Evolutionary conservation across 805 yeast species (phyloP), one percentile per base, ranked within the genome.

Genomic region (Candida germanica): DNA sequence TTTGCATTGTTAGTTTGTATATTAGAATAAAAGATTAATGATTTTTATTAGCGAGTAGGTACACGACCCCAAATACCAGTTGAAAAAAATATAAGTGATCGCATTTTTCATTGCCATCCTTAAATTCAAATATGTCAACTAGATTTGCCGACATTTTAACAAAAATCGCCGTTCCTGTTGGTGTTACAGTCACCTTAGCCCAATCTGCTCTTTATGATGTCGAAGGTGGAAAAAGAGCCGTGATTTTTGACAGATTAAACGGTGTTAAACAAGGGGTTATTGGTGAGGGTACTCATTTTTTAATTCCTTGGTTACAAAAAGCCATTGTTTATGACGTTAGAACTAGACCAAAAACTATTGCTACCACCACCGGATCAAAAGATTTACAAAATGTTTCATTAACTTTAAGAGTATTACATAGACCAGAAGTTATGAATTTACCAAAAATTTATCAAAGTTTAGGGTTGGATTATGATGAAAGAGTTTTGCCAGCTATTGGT

Each of bases 241-340:
- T 93, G 36, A 84, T 93, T 45, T 93, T 93, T 56, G 98, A 93
- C 68, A 75, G 98, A 51, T 63, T 93, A 40, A 66, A 74, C 29
- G 98, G 98, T 67, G 95, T 93, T 35, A 83, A 86, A 60, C 80
- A 79, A 51, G 66, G 69, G n/a, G 97, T 93, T 16, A 71, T 89
- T 42, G 96, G 97, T 19, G 98, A 93, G 67, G 98, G 98, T 42
- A 85, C 98, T 16, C 98, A 93, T 63, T 93, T 93, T 61, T 68
- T 89, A 46, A 61, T 93, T 35, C 98, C 98, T 35, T 93, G 98
- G 98, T 69, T 93, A 47, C 98, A 93, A 60, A 81, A 79, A 58
- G 94, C 98, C 3, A 75, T 93, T 33, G 67, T 87, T 12, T 93
- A 76, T 60, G 98, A 93, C 59, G 96, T 93, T 19, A 77, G 97